Base-by-base conservation (phyloP, 768 basidiomycete genomes). In the Mrakia frigida region DNA sequence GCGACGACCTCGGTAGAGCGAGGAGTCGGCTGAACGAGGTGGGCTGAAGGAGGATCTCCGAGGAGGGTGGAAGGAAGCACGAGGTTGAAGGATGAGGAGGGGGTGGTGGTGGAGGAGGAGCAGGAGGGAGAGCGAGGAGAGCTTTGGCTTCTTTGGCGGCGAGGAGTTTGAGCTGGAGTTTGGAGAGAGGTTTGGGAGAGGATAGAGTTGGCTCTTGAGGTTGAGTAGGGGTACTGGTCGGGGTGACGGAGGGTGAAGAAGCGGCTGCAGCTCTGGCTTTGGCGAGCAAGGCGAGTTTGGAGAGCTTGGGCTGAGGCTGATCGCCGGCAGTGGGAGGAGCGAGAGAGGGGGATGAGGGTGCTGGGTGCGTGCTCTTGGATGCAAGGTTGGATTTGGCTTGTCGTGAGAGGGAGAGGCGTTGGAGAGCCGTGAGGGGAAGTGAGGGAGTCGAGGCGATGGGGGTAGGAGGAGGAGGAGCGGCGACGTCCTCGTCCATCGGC, bases 381-480 rank as follows among this genome's bases (percentile, higher is more conserved):
- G 33, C 88, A 28, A 68, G 65, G 37, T 35, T 68, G 39, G 87
- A 88, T 35, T 88, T 85, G 68, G 83, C 85, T 59, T 88, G 31
- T 85, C 83, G 52, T 84, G 84, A 71, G 85, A 87, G 76, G 84
- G 83, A 78, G 82, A 85, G 65, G 84, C 86, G 76, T 85, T 88
- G 85, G 21, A 83, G 81, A 33, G 82, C 83, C 14, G 81, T 82
- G 33, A 82, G 68, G 0, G 81, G 71, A 10, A 72, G 6, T 31
- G 76, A 39, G 13, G 75, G 70, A n/a, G 60, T 31, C 2, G 70
- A 37, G 14, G 70, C 25, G 16, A 41, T 52, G 28, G 39, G 11
- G 6, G 68, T 10, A 31, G 74, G 28, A 6, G 74, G 10, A 5
- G 68, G 68, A 14, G 68, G 65, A 16, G 33, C 6, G 1, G 43